Conservation (phyloP, 352 stramenopile species). For the Globisporangium cederbergense region DNA sequence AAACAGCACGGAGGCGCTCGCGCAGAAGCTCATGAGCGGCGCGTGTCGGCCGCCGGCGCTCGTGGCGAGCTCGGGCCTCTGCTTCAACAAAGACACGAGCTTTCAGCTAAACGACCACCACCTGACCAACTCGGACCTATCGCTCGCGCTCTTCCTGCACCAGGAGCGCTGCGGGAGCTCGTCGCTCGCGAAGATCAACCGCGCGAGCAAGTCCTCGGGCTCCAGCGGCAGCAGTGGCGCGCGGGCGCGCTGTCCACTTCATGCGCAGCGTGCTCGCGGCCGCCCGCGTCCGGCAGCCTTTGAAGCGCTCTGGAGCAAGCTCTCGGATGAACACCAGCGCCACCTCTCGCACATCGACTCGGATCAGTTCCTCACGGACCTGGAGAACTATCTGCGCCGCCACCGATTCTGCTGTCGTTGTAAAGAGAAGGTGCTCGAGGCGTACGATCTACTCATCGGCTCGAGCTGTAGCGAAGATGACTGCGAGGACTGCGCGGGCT, state of each 20-base stretch:
- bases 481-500: slow-evolving; percentile 78
- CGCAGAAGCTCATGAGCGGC: slow-evolving; percentile 61
- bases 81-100: slow-evolving; percentile 51
- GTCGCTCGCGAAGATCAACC: slow-evolving; percentile 46
- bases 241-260: slow-evolving; percentile 66
- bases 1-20: slow-evolving; percentile 73
- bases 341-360: slow-evolving; percentile 85
- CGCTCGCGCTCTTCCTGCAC: slow-evolving; percentile 73
- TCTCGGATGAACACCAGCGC: slow-evolving; percentile 72
- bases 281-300: slow-evolving; percentile 73
- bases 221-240: slow-evolving; percentile 29
- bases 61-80: slow-evolving; percentile 47
- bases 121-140: slow-evolving; percentile 58
- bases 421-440: slow-evolving; percentile 87
- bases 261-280: slow-evolving; percentile 68
- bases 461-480: slow-evolving; percentile 85
- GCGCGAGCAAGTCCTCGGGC: slow-evolving; percentile 21
- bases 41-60: slow-evolving; percentile 31
- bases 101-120: slow-evolving; percentile 72
- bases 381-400: slow-evolving; percentile 79
- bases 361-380: slow-evolving; percentile 82
- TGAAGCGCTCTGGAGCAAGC: slow-evolving; percentile 73
- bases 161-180: slow-evolving; percentile 66
- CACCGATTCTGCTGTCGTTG: slow-evolving; percentile 87
- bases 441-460: slow-evolving; percentile 82